Percentiles rank a stretch among this genome's conserved stretches.
Evolutionary conservation across 2,329 filamentous ascomycete species (phyloP).

Genomic region (Aureobasidium sp.): DNA sequence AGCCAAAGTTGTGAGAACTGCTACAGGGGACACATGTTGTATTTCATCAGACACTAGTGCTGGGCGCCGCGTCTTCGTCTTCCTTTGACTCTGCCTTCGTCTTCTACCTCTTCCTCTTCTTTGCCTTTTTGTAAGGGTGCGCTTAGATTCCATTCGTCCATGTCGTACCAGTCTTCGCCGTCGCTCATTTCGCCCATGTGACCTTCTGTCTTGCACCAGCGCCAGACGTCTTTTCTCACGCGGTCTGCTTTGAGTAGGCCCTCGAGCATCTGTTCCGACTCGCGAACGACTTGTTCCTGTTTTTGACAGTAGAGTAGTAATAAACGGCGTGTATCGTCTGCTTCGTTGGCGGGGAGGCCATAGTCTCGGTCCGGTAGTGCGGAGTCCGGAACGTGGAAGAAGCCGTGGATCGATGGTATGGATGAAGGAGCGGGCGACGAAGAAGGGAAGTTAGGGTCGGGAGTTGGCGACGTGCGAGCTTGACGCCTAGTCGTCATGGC

Average conservation of each 20-base stretch:
- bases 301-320: slow-evolving; percentile 74
- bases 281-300: slow-evolving; percentile 73
- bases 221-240: slow-evolving; percentile 60
- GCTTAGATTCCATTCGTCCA: slow-evolving; percentile 66
- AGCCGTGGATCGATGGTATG: slow-evolving; percentile 59
- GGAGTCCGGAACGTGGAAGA: slow-evolving; percentile 59
- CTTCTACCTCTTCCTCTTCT: slow-evolving; percentile 74
- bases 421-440: slow-evolving; percentile 39
- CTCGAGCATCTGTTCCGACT: slow-evolving; percentile 57
- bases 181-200: slow-evolving; percentile 75
- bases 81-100: slow-evolving; percentile 46
- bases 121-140: slow-evolving; percentile 74
- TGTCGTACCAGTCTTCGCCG: slow-evolving; percentile 84
- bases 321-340: slow-evolving; percentile 67
- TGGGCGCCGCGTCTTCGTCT: slow-evolving; percentile 32
- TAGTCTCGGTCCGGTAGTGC: slow-evolving; percentile 60
- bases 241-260: slow-evolving; percentile 66
- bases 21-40: neutral
- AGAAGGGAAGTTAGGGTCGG: slow-evolving; percentile 20
- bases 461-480: slow-evolving; percentile 38
- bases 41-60: neutral
- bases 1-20: slow-evolving; percentile 25
- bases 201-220: slow-evolving; percentile 70
- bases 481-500: slow-evolving; percentile 49
- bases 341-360: slow-evolving; percentile 63